A percentile compares a stretch with the other conserved stretches of the same genome.
Evolutionary conservation across 2,329 filamentous ascomycete genomes (phyloP).

Genomic region (Xylariaceae sp.): DNA sequence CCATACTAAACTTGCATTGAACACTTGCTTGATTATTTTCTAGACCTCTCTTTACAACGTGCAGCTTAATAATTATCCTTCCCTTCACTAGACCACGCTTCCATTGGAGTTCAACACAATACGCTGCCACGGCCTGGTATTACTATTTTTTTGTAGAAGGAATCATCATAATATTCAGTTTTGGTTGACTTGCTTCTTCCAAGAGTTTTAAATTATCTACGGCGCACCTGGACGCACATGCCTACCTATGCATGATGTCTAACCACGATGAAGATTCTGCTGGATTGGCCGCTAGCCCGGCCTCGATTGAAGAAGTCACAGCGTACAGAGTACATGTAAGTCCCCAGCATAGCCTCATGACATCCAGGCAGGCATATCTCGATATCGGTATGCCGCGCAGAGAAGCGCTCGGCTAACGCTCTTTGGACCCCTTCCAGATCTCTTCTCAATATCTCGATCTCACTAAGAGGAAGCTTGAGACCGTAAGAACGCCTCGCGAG

Average conservation of each 20-base stretch:
- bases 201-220: not conserved
- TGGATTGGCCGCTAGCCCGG: slow-evolving; percentile 24
- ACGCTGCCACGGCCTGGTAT: too few relatives aligned
- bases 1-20: not conserved
- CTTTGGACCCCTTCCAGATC: slow-evolving; percentile 40
- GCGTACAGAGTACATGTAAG: slow-evolving; percentile 55
- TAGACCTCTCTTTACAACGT: too few relatives aligned
- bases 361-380: slow-evolving; percentile 6
- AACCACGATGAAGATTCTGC: slow-evolving; percentile 25
- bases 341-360: slow-evolving; percentile 12
- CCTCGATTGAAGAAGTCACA: slow-evolving; percentile 40
- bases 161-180: too few relatives aligned
- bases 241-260: slow-evolving; percentile 22
- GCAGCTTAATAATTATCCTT: too few relatives aligned
- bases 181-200: slow-evolving; percentile 7
- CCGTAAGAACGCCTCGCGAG: slow-evolving; percentile 60
- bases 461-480: slow-evolving; percentile 61
- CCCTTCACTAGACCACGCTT: too few relatives aligned
- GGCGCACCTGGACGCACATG: not conserved
- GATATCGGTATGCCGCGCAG: not conserved
- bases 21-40: too few relatives aligned
- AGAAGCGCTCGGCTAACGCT: slow-evolving; percentile 24
- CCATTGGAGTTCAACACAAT: too few relatives aligned
- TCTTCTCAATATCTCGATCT: slow-evolving; percentile 62
- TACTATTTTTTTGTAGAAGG: too few relatives aligned